Conservation (phyloP, 257 asterid species). For the Fraxinus anomala region DNA sequence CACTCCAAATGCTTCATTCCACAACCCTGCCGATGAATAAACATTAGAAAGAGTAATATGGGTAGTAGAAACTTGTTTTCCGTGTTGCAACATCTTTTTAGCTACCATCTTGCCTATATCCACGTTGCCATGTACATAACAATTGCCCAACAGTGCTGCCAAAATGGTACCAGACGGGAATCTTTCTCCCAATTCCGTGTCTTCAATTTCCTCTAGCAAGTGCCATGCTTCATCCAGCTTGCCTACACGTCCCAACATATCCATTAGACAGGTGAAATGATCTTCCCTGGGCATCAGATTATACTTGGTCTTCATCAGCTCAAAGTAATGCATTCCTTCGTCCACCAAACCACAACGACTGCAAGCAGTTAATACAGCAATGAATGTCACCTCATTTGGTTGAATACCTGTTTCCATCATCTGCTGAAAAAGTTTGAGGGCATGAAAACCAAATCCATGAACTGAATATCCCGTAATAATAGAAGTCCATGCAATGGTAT, state of each 20-base stretch:
- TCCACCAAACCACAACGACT: slow-evolving; percentile 43
- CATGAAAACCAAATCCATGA: slow-evolving; percentile 39
- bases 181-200: background rate
- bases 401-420: slow-evolving; percentile 34
- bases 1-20: slow-evolving; percentile 43
- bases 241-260: slow-evolving; percentile 45
- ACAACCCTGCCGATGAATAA: slow-evolving; percentile 47
- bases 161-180: slow-evolving; percentile 28
- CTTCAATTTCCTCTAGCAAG: slow-evolving; percentile 38
- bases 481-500: slow-evolving; percentile 44
- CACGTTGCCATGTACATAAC: slow-evolving; percentile 36
- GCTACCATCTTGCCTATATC: slow-evolving; percentile 41
- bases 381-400: slow-evolving; percentile 48
- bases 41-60: slow-evolving; percentile 39
- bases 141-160: slow-evolving; percentile 52
- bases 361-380: slow-evolving; percentile 46
- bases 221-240: slow-evolving; percentile 51
- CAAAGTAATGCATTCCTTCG: slow-evolving; percentile 43
- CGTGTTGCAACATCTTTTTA: slow-evolving; percentile 26
- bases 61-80: slow-evolving; percentile 26
- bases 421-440: slow-evolving; percentile 34
- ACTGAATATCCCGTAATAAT: slow-evolving; percentile 39
- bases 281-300: slow-evolving; percentile 35
- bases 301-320: slow-evolving; percentile 33
- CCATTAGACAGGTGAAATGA: slow-evolving; percentile 44